These are phyloP conservation scores for Sanghuangporus baumii DNA, from an alignment of 1,284 basidiomycete species.

Conservation along the genomic window DNA sequence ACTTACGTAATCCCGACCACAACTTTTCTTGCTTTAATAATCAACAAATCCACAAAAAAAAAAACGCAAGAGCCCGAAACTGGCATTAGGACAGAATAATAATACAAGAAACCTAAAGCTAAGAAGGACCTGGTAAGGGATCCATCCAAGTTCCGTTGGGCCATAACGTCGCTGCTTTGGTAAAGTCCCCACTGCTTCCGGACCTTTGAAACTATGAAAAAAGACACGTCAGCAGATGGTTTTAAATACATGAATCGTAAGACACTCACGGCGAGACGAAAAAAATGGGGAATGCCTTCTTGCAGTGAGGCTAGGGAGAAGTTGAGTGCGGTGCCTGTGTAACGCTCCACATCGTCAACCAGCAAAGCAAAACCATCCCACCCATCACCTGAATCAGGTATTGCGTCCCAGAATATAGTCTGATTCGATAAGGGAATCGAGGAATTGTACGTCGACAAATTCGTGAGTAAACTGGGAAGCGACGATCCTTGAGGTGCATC, in stretches of 20 bases:
- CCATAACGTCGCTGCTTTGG: slow-evolving; percentile 71
- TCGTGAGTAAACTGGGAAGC: slow-evolving; percentile 70
- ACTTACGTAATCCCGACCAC: not conserved
- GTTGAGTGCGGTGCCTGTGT: slow-evolving; percentile 58
- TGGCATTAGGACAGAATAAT: too few species aligned
- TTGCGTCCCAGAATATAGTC: slow-evolving; percentile 55
- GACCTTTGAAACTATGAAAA: slow-evolving; percentile 44
- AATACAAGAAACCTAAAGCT: slow-evolving; percentile 2
- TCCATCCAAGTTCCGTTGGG: slow-evolving; percentile 80
- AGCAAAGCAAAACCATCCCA: slow-evolving; percentile 79
- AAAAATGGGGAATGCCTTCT: slow-evolving; percentile 68
- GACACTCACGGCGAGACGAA: slow-evolving; percentile 72
- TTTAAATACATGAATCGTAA: not conserved
- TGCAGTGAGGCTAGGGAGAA: slow-evolving; percentile 63
- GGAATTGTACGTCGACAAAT: slow-evolving; percentile 56
- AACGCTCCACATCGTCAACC: slow-evolving; percentile 82
- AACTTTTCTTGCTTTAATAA: too few species aligned
- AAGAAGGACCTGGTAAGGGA: slow-evolving; percentile 63
- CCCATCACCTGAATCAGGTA: slow-evolving; percentile 39
- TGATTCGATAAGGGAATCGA: slow-evolving; percentile 51
- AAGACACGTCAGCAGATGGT: not conserved
- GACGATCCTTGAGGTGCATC: slow-evolving; percentile 69
- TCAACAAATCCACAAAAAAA: not conserved
- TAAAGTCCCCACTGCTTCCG: slow-evolving; percentile 70
- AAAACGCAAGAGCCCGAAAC: not conserved